Conservation (phyloP, 2,329 filamentous ascomycete genomes). For the Calonectria leucothoes region DNA sequence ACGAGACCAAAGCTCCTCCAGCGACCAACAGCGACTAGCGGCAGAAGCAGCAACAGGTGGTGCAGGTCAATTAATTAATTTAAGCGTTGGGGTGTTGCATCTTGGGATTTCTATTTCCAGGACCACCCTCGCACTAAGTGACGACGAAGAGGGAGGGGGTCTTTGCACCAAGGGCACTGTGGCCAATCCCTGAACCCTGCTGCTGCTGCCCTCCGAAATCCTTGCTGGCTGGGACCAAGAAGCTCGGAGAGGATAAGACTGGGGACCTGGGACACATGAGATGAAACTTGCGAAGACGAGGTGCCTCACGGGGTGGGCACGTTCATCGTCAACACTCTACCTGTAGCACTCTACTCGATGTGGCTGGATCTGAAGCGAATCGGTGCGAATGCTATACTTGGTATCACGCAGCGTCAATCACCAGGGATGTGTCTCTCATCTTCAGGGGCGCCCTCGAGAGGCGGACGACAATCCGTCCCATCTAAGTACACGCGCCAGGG, state of each 20-base stretch:
- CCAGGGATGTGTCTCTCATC: background rate
- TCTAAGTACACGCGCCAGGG: no score
- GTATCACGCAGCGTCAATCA: constrained; percentile 14
- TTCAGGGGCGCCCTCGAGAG: background rate
- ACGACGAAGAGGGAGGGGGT: background rate
- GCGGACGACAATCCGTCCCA: constrained; percentile 19
- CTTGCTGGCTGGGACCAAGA: constrained; percentile 3
- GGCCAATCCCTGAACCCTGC: background rate
- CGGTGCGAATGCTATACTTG: constrained; percentile 34
- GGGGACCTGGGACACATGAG: constrained; percentile 35
- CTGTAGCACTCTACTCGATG: constrained; percentile 28
- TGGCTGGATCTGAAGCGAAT: constrained; percentile 38
- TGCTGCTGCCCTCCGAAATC: background rate
- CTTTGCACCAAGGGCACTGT: background rate
- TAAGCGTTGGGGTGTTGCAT: constrained; percentile 20
- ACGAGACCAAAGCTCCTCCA: constrained; percentile 4
- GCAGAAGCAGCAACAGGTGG: background rate
- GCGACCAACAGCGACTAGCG: background rate
- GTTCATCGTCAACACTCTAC: constrained; percentile 1
- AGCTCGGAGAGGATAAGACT: background rate
- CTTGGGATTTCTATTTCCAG: constrained; percentile 23
- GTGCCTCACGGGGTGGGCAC: no score
- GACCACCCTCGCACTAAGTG: constrained; percentile 5
- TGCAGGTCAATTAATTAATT: constrained; percentile 14
- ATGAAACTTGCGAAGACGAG: constrained; percentile 34